Percentiles rank a stretch among this genome's conserved stretches.
Evolutionary conservation across 306 rosid genomes (phyloP).

Genomic region (Boehmeria nivea): DNA sequence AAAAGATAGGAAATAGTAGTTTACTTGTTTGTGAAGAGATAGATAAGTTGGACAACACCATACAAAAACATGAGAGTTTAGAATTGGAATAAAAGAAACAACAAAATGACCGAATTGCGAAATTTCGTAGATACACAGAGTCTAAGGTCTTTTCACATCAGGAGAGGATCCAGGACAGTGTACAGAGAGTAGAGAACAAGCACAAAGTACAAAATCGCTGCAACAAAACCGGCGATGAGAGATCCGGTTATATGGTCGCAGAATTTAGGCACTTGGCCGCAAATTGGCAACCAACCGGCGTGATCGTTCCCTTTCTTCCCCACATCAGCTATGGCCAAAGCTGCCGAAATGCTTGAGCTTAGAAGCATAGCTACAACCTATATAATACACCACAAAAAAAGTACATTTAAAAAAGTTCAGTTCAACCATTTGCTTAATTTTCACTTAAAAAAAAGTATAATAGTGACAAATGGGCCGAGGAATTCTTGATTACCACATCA

Average conservation of each 20-base stretch:
- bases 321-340: conserved; percentile 42
- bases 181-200: conserved; percentile 21
- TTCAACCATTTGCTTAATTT: neutral
- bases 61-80: no score
- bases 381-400: neutral
- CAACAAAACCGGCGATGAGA: conserved; percentile 27
- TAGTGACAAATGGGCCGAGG: neutral
- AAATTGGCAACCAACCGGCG: conserved; percentile 56
- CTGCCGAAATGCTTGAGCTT: conserved; percentile 46
- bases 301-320: conserved; percentile 53
- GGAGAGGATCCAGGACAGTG: conserved; percentile 19
- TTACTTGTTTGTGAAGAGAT: no score
- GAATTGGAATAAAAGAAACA: no score
- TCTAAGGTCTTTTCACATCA: no score
- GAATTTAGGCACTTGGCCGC: conserved; percentile 53
- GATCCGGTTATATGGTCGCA: conserved; percentile 41
- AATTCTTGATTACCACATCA: conserved; percentile 2
- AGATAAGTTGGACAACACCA: no score
- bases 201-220: conserved; percentile 27
- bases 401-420: neutral
- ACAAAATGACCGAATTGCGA: no score
- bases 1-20: no score
- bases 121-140: no score
- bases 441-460: neutral
- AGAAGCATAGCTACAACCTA: conserved; percentile 39